A percentile compares a stretch with the other conserved stretches of the same genome.
Evolutionary conservation across 257 asterid genomes (phyloP).

Genomic region (Sherardia arvensis): DNA sequence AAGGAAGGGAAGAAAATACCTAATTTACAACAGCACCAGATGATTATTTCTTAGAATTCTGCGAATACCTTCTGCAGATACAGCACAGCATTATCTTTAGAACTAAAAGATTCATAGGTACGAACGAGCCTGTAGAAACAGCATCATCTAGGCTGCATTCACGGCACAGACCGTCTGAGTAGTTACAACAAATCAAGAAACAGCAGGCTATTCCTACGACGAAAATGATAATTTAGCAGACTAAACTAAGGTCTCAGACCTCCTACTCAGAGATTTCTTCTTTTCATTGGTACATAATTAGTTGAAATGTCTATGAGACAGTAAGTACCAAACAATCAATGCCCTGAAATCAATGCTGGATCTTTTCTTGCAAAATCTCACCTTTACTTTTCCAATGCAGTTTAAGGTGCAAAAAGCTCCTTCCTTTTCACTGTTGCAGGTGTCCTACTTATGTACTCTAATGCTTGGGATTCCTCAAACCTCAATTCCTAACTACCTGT

Average conservation of each 20-base stretch:
- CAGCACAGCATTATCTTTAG: neutral
- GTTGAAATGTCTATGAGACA: neutral
- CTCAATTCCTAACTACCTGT: constrained; percentile 18
- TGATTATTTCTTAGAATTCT: neutral
- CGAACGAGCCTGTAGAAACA: too few species aligned
- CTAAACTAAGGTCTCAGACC: neutral
- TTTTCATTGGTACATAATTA: neutral
- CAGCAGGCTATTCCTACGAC: neutral
- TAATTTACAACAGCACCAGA: neutral
- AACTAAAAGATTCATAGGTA: too few species aligned
- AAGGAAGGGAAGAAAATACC: too few species aligned
- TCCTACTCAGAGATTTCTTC: neutral
- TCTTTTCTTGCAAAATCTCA: too few species aligned
- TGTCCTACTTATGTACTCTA: constrained; percentile 20
- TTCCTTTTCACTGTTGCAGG: constrained; percentile 22
- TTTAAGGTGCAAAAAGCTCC: constrained; percentile 20
- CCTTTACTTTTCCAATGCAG: constrained; percentile 25
- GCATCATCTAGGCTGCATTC: too few species aligned
- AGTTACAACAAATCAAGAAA: neutral
- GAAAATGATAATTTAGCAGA: neutral
- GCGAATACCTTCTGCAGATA: neutral
- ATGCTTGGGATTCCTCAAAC: constrained; percentile 57
- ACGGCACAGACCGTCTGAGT: neutral
- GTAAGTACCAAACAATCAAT: neutral
- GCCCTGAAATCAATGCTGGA: constrained; percentile 36